Evolutionary conservation across 495 filamentous ascomycete species (phyloP), one percentile per base, ranked within the genome.

Genomic region (Melanomma pulvis-pyrius): DNA sequence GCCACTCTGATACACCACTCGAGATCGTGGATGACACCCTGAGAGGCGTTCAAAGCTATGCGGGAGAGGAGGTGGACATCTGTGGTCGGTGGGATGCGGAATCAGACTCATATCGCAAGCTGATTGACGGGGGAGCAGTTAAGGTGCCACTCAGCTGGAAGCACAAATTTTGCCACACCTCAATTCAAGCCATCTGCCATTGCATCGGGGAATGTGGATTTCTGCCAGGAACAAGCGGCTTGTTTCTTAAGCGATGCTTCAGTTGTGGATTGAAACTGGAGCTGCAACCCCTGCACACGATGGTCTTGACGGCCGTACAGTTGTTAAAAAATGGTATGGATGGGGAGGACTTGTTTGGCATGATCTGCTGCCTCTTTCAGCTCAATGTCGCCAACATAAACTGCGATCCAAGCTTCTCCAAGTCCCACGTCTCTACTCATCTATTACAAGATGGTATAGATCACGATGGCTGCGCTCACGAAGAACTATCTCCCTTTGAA

Each of bases 1-100:
- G 67, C 5, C 80, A 81, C 57, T 79, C 76, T 3, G 73, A 50
- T 0, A 66, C 73, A 32, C 28, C 29, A 6, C 77, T 73, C 24
- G 58, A 58, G 26, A 50, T 73, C 3, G 69, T 82, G n/a, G 1
- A 26, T 71, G 64, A 63, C 26, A 56, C 51, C 21, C 47, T 63
- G 22, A 49, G 49, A 53, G 52, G 28, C 13, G 41, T 57, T 4
- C n/a, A 3, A 47, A 1, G 52, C 21, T 59, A 29, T 52, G 29
- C 46, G 1, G 65, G 59, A 22, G 65, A 68, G 30, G 59, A 63
- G n/a, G 34, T 63, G 5, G 65, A 68, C 32, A 54, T 68, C 49
- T 68, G 65, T 22, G 65, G 65, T 26, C 59, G 65, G 28, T 68
- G 65, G 65, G 65, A 68, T 52, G 41, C 65, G 13, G 65, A 68